Evolutionary conservation across 371 early-diverging fungal genomes (phyloP), one percentile per base, ranked within the genome.

Genomic region (Fennellomyces sp.): DNA sequence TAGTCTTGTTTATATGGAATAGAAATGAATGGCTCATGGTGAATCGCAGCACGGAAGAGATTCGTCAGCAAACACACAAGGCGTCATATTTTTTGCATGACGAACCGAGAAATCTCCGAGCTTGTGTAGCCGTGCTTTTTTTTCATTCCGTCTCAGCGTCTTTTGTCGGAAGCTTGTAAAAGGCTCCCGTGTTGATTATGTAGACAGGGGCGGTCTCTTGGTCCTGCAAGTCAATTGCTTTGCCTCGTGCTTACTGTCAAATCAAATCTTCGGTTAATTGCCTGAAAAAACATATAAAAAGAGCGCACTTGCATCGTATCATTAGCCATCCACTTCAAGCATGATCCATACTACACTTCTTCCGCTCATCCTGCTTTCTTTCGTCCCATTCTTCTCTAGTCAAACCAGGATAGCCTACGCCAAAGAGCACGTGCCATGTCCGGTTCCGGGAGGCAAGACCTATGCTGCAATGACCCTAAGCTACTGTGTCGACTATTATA

Each of bases 1-100:
- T 76, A 12, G 76, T 79, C 56, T 70, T 79, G 29, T 76, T 72
- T 12, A 79, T 73, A 61, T 79, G 75, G 56, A 79, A 61, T 21
- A 79, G 65, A 64, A 76, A 76, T 7, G 76, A 67, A 31, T 51
- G 26, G 23, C 29, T 51, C 51, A 51, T 51, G 51, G 15, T 17
- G 11, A 45, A 21, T 45, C 29, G 12, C 8, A 6, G 10, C 1
- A n/a, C 26, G 10, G 49, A n/a, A 25, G 10, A 11, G 51, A 51
- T 31, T 30, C 51, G 51, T 31, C 51, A 51, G 51, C 51, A 28
- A 45, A 5, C 17, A 12, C n/a, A 33, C 35, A 33, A n/a, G 35
- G 8, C 35, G n/a, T n/a, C 5, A 15, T 19, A 17, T 4, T 17
- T 2, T 45, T 51, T 51, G 51, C 51, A 51, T 51, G n/a, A 45